phyloP scores from a whole-genome alignment of 2,329 filamentous ascomycete species.

The Ustulina deusta region DNA sequence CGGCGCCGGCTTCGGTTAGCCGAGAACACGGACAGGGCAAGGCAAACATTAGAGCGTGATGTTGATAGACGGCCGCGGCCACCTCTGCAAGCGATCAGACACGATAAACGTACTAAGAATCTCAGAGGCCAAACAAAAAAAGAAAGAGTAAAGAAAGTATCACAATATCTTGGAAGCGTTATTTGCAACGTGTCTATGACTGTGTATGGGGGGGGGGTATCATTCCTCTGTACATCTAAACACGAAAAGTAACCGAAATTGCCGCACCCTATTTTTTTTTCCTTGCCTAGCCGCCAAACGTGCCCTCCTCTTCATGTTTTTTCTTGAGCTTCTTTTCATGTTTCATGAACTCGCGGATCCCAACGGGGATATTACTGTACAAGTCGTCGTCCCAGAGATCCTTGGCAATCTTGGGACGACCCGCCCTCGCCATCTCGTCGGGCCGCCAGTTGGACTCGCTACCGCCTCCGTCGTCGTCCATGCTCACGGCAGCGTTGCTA shows the following conservation, averaged over 20 bases:
- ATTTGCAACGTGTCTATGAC: slow-evolving; percentile 14
- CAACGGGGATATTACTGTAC: slow-evolving; percentile 86
- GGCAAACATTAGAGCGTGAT: slow-evolving; percentile 33
- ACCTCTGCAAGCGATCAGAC: slow-evolving; percentile 13
- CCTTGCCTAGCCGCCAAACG: slow-evolving; percentile 55
- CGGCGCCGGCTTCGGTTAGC: slow-evolving; percentile 5
- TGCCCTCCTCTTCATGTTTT: slow-evolving; percentile 72
- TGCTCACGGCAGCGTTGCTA: slow-evolving; percentile 58
- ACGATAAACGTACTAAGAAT: slow-evolving; percentile 12
- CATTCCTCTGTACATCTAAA: slow-evolving; percentile 15
- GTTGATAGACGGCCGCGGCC: slow-evolving; percentile 31
- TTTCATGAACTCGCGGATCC: slow-evolving; percentile 97
- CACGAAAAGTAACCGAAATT: slow-evolving; percentile 14
- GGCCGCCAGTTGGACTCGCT: slow-evolving; percentile 75
- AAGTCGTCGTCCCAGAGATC: slow-evolving; percentile 74
- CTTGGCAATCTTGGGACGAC: slow-evolving; percentile 58
- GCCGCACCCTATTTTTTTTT: slow-evolving; percentile 10
- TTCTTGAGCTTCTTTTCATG: slow-evolving; percentile 91
- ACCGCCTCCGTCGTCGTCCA: slow-evolving; percentile 85
- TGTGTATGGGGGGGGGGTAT: slow-evolving; percentile 27
- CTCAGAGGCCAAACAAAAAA: neutral
- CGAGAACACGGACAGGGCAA: neutral
- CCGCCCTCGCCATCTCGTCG: slow-evolving; percentile 48
- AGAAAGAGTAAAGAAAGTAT: neutral
- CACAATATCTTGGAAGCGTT: neutral